These are phyloP conservation scores for Backusella circina DNA, from an alignment of 192 early-diverging fungal species.

Conservation along the genomic window DNA sequence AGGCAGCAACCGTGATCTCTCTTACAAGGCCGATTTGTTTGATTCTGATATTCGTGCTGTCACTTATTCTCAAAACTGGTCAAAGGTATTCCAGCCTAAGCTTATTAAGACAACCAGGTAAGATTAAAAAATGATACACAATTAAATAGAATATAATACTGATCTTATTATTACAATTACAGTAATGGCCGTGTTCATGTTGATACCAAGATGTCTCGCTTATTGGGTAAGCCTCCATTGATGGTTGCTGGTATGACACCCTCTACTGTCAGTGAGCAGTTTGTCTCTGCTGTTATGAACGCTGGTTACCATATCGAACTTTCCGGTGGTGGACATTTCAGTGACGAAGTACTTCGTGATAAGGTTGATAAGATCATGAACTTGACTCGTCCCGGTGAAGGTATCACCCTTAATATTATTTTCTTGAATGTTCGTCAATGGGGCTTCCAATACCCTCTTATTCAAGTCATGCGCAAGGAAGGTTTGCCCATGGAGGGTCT, in stretches of 20 bases:
- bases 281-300: constrained; percentile 84
- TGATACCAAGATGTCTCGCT: constrained; percentile 81
- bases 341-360: constrained; percentile 58
- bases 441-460: constrained; percentile 87
- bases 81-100: constrained; percentile 76
- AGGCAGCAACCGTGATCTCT: constrained; percentile 54
- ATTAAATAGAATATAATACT: background rate
- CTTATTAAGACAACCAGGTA: constrained; percentile 64
- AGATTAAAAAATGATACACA: background rate
- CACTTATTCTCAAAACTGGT: constrained; percentile 83
- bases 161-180: constrained; percentile 4
- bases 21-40: constrained; percentile 73
- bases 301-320: constrained; percentile 91
- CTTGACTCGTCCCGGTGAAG: constrained; percentile 70
- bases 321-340: constrained; percentile 89
- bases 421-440: constrained; percentile 90
- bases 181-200: constrained; percentile 72
- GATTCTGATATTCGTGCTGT: constrained; percentile 73
- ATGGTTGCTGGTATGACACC: constrained; percentile 98
- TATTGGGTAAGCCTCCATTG: constrained; percentile 84
- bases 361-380: constrained; percentile 75
- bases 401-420: constrained; percentile 88
- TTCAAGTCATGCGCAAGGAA: constrained; percentile 73
- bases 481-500: constrained; percentile 88
- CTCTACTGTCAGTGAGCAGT: constrained; percentile 70